Evolutionary conservation across 768 basidiomycete genomes (phyloP), one percentile per base, ranked within the genome.

Genomic region (Trametopsis cervina): DNA sequence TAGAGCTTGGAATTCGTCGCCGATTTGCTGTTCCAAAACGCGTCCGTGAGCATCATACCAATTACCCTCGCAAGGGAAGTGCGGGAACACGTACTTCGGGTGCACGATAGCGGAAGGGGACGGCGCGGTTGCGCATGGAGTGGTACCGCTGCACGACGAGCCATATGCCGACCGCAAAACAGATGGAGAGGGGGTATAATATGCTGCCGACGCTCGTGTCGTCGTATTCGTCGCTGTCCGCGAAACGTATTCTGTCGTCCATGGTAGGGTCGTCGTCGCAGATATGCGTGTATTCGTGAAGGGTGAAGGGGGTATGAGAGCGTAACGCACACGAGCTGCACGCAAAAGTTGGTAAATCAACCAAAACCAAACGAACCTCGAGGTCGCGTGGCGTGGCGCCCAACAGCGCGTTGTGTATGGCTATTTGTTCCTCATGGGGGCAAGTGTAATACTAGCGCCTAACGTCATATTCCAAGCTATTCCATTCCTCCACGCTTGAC

Each of bases 141-240:
- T 83, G 78, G 63, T 88, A 84, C 36, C 86, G 80, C 66, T 79
- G 70, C 56, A 82, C 76, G 39, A 91, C 84, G 22, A 89, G 72
- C 72, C 81, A 89, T 52, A 91, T 88, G 37, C 89, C 87, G 50
- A 85, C 70, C 33, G 77, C 85, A 54, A 89, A 79, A 69, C 85
- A 87, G 23, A 81, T 60, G 1, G 81, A 74, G 21, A 88, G 68
- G 25, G 81, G 75, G 66, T 83, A 85, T 42, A 85, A 52, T 41
- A 83, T 71, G 64, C 85, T 83, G 29, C 29, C 29, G 44, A 56
- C 72, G 64, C 54, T 69, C 39, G 54, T 57, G 22, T 62, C 62
- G 40, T 60, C 60, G 38, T 75, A 57, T 10, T 59, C 57, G 41
- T 52, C 49, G 55, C 58, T 52, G 38, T 50, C 44, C 15, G 25